Evolutionary conservation across 73 alveolate species (phyloP), one percentile per base, ranked within the genome.

Genomic region (Stentor roeselii): DNA sequence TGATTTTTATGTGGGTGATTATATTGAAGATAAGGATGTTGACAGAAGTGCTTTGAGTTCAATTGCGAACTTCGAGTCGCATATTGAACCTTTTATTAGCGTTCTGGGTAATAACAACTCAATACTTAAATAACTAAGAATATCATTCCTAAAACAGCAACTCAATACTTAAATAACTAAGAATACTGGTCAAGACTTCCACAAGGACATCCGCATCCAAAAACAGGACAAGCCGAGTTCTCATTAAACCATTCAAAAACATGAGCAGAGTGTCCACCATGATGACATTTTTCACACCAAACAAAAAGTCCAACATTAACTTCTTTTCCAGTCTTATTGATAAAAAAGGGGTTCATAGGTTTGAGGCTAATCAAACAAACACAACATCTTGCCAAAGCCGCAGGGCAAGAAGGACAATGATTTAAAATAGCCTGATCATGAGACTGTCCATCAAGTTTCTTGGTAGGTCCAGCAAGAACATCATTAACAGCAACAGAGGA

Each of bases 211-310:
- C 80, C 37, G 34, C 80, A 67, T 27, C 41, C 41, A 34, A 30
- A 15, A 30, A 67, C 80, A 30, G 80, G 80, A 2, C 80, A 67
- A 27, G 21, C 80, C 21, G 1, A 27, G 42, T 32, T 21, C 1
- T 67, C 80, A 1, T 21, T 2, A 76, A 76, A 76, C 84, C 84
- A 76, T 21, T 76, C 59, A 27, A 76, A 21, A 37, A 76, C 21
- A 41, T 76, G 84, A 78, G 36, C 34, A 27, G 84, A 21, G 34
- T 76, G 84, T 37, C 84, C 84, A 0, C 84, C 84, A 76, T 76
- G 84, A n/a, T 41, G 60, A 38, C 84, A 76, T 76, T 76, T 76
- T 41, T 76, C 60, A 41, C 84, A 76, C 74, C 84, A 76, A 76
- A 38, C 34, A 21, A 41, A 41, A 32, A 32, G 39, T 2, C 39